Evolutionary conservation across 2,329 filamentous ascomycete species (phyloP), one percentile per base, ranked within the genome.

Genomic region (Talaromyces islandicus): DNA sequence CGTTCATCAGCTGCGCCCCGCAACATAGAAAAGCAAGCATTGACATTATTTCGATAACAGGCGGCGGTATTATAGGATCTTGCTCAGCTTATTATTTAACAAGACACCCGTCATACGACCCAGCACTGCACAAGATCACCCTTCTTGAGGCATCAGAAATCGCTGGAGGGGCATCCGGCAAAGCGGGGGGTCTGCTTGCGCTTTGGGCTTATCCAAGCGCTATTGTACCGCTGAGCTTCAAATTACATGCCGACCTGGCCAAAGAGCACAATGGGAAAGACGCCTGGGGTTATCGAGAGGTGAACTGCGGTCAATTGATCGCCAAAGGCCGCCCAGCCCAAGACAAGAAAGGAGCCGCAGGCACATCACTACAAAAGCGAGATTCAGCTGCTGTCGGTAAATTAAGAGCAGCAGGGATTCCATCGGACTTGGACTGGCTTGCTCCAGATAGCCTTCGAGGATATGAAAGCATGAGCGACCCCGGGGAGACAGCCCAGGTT

Each of bases 81-180:
- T 94, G 91, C 55, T 92, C 90, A 5, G 92, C 93, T 60, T 97
- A 97, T 75, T 97, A 88, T 71, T 81, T 97, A 50, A 94, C 92
- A 2, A 87, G 90, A 64, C 92, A 97, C 73, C 87, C 90, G 29
- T 86, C 84, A 30, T 97, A 90, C 78, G 83, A 94, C 72, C 86
- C 87, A 48, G 76, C 83, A 24, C 83, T 85, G 57, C 90, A 96
- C 73, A 87, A 81, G 57, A 88, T 97, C 68, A 96, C 90, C 1
- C 81, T 99, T 30, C 82, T 97, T 58, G 94, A 99, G 79, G 92
- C 94, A 0, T 87, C 86, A 3, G 82, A 87, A 51, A 88, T 97
- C 64, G 94, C 94, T 7, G 86, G 91, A n/a, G 93, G 90, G 25
- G 93, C 94, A 41, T 96, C 92, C 9, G 94, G 94, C 46, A 97